Conservation (phyloP, 2,329 filamentous ascomycete genomes). For the Emergomyces africanus region DNA sequence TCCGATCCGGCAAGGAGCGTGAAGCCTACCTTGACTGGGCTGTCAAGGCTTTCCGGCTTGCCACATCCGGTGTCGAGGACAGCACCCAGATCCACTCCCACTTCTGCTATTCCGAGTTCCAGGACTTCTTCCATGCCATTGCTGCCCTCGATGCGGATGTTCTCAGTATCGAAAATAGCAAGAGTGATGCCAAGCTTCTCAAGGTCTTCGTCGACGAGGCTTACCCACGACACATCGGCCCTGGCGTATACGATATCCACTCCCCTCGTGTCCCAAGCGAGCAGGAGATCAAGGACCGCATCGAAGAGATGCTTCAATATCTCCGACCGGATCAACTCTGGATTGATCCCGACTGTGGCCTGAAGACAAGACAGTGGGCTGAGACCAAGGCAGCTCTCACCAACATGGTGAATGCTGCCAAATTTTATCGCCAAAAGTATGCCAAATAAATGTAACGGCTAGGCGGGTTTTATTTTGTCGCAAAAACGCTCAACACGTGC, state of each 20-base stretch:
- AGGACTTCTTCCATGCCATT: slow-evolving; percentile 99
- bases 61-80: slow-evolving; percentile 85
- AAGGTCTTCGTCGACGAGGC: slow-evolving; percentile 96
- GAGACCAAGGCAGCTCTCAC: slow-evolving; percentile 92
- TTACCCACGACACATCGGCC: slow-evolving; percentile 96
- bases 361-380: slow-evolving; percentile 98
- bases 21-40: slow-evolving; percentile 96
- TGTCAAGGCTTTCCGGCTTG: slow-evolving; percentile 94
- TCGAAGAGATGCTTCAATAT: slow-evolving; percentile 95
- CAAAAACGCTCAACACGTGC: slow-evolving; percentile 5
- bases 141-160: slow-evolving; percentile 96
- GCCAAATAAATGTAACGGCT: slow-evolving; percentile 37
- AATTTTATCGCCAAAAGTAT: slow-evolving; percentile 89
- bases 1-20: slow-evolving; percentile 85
- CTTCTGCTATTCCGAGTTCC: slow-evolving; percentile 99
- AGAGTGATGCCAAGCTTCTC: slow-evolving; percentile 98
- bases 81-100: slow-evolving; percentile 99
- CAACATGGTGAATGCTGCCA: slow-evolving; percentile 98
- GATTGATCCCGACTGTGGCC: slow-evolving; percentile 98
- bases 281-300: slow-evolving; percentile 96
- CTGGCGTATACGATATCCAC: slow-evolving; percentile 99
- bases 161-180: slow-evolving; percentile 99
- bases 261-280: slow-evolving; percentile 92
- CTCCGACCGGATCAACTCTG: slow-evolving; percentile 98
- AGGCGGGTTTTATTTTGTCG: not conserved